Base-by-base conservation (phyloP, 129 eudicot genomes). In the Dittrichia graveolens region DNA sequence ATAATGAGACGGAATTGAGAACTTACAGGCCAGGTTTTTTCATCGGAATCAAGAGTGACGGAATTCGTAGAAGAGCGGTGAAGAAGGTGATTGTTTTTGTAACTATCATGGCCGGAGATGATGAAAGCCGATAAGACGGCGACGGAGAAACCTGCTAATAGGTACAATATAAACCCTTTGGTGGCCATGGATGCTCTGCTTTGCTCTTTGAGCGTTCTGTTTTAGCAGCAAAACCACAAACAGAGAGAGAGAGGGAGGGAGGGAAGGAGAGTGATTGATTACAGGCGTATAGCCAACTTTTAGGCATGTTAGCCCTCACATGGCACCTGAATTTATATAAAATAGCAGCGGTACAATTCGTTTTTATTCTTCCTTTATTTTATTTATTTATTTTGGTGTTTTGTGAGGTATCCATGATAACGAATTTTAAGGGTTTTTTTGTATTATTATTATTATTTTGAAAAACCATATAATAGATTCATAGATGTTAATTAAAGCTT, bases 21-120 rank as follows among this genome's bases (percentile, higher is more conserved):
- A 76, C 91, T 48, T 75, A 94, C 99, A 5, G 99, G 99, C 99
- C 99, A 95, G 59, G 76, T 62, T 78, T 84, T 88, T 16, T 78
- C 75, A n/a, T 85, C 81, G 60, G 86, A 11, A 42, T 62, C 11
- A 12, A 68, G 77, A 56, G 59, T 16, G 12, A 39, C n/a, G 12
- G 91, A 70, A 47, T 61, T 61, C 44, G 76, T 38, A 13, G 59
- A 52, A 47, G 34, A 48, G 37, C 6, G 77, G 65, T 46, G 79
- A 69, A 69, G 45, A 56, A 42, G 65, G 69, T 59, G 78, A 2
- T 60, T 14, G 24, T 58, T 38, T 45, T 67, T 42, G 66, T 74
- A 49, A 38, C 44, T 38, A 16, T 47, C 8, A 37, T 83, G 72
- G n/a, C 15, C 71, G 75, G 78, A 73, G 76, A 95, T 50, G 74